phyloP scores from a whole-genome alignment of 305 asterid genomes.

The Ruellia speciosa region DNA sequence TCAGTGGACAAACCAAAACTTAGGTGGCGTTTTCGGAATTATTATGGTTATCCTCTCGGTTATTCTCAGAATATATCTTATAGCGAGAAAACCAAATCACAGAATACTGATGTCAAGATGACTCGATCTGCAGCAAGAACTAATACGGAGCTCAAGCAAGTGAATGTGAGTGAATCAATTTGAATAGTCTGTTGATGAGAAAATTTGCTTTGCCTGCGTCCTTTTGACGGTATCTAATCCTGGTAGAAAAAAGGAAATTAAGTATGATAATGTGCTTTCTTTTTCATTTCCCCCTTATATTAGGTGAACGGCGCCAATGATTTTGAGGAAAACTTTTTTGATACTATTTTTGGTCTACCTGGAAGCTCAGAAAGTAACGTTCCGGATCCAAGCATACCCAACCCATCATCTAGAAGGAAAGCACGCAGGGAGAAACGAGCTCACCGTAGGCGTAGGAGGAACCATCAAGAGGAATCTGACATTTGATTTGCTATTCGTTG shows the following conservation, averaged over 20 bases:
- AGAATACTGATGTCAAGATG: slow-evolving; percentile 17
- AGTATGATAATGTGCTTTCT: neutral
- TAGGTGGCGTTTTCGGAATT: slow-evolving; percentile 51
- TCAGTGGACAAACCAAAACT: slow-evolving; percentile 40
- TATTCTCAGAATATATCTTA: slow-evolving; percentile 20
- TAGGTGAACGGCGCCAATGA: slow-evolving; percentile 32
- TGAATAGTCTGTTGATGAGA: neutral
- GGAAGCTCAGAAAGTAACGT: slow-evolving; percentile 25
- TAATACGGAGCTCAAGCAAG: neutral
- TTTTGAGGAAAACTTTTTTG: slow-evolving; percentile 39
- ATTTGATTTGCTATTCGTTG: slow-evolving; percentile 13
- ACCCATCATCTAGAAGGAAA: slow-evolving; percentile 23
- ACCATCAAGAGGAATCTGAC: slow-evolving; percentile 31
- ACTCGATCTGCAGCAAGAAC: slow-evolving; percentile 8
- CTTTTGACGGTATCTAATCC: neutral
- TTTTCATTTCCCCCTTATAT: neutral
- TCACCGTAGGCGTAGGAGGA: slow-evolving; percentile 42
- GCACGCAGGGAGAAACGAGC: slow-evolving; percentile 35
- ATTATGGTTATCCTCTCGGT: slow-evolving; percentile 25
- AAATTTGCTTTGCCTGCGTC: neutral
- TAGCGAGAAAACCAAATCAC: slow-evolving; percentile 19
- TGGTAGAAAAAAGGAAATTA: too few species aligned
- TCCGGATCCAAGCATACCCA: slow-evolving; percentile 20
- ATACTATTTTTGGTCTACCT: slow-evolving; percentile 41
- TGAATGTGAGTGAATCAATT: neutral